Conservation (phyloP, 352 stramenopile genomes). For the Nothophytophthora sp. region DNA sequence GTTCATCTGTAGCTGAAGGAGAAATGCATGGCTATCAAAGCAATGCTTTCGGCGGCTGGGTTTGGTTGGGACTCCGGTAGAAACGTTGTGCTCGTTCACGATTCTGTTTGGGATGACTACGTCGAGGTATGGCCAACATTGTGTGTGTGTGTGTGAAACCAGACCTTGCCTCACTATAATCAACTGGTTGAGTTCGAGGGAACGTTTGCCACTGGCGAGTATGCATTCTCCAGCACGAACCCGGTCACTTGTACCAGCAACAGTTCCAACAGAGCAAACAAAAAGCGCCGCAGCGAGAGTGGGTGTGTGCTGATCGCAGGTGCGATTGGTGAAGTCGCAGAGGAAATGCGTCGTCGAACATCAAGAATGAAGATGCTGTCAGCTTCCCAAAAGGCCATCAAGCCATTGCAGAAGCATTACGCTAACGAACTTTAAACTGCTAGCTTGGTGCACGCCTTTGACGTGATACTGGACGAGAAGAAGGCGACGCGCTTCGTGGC, state of each 20-base stretch:
- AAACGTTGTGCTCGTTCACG: not conserved
- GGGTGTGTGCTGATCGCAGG: not conserved
- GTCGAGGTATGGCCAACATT: not conserved
- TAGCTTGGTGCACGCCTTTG: slow-evolving; percentile 2
- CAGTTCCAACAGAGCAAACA: not conserved
- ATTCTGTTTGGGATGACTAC: slow-evolving; percentile 1
- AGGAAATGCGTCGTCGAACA: slow-evolving; percentile 1
- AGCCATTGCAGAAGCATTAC: slow-evolving; percentile 2
- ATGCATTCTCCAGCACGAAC: too few species aligned
- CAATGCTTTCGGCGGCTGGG: not conserved
- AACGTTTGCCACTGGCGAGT: slow-evolving; percentile 1
- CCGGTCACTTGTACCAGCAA: too few species aligned
- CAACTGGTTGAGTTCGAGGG: not conserved
- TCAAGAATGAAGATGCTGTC: not conserved
- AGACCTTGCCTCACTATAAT: not conserved
- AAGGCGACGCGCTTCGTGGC: slow-evolving; percentile 8
- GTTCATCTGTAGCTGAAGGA: not conserved
- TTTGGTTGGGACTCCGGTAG: not conserved
- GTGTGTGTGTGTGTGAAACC: not conserved
- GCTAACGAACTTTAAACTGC: not conserved
- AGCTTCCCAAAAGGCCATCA: slow-evolving; percentile 1
- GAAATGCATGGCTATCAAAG: not conserved
- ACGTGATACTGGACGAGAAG: slow-evolving; percentile 13
- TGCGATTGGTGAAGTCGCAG: not conserved
- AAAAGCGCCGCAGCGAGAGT: slow-evolving; percentile 2